Evolutionary conservation across 2,329 filamentous ascomycete species (phyloP).

Genomic region (Penicillium sp.): DNA sequence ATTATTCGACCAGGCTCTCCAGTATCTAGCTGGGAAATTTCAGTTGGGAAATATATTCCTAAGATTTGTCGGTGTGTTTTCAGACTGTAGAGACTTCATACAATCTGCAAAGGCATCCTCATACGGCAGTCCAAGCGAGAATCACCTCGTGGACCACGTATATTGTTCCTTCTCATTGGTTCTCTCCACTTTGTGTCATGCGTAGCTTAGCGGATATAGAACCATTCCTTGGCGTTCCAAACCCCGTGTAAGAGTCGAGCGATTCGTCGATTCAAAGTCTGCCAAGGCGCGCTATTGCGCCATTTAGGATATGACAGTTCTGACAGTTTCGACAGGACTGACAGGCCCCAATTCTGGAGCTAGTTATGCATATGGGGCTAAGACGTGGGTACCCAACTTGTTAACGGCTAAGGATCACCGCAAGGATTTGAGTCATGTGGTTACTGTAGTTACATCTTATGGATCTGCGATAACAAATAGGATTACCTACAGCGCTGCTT

Average conservation of each 20-base stretch:
- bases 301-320: background rate
- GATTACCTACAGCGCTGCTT: background rate
- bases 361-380: background rate
- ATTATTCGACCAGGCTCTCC: background rate
- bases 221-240: background rate
- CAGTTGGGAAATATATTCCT: background rate
- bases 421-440: background rate
- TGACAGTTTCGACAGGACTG: background rate
- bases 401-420: background rate
- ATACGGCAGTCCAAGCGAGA: background rate
- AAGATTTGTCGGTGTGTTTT: background rate
- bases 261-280: constrained; percentile 1
- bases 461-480: background rate
- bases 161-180: background rate
- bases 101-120: background rate
- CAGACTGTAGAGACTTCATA: background rate
- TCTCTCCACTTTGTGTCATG: background rate
- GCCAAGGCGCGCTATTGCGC: background rate
- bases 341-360: background rate
- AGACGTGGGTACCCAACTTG: too few species aligned
- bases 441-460: background rate
- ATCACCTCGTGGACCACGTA: background rate
- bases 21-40: background rate
- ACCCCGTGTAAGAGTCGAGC: background rate
- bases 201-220: background rate